Evolutionary conservation across 768 basidiomycete genomes (phyloP), one percentile per base, ranked within the genome.

Genomic region (Hebeloma cylindrosporum): DNA sequence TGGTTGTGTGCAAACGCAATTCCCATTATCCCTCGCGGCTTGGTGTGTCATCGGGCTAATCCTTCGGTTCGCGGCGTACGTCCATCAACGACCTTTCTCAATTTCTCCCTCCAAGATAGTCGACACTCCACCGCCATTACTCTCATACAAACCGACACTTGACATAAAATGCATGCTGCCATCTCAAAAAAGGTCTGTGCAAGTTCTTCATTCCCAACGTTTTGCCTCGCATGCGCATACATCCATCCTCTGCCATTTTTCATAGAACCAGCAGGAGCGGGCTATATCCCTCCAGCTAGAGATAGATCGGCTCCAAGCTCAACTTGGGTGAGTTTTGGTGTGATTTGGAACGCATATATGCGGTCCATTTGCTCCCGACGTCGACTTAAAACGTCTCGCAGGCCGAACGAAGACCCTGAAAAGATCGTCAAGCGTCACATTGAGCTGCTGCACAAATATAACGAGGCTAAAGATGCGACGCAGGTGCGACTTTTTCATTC

Each of bases 381-480:
- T 28, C 27, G 13, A 33, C 25, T 20, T 7, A 21, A 1, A n/a
- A 0, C 10, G 17, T 27, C 25, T 13, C 48, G 22, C 40, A 76
- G 75, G 25, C 62, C 60, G 41, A 43, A 61, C 32, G 71, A 73
- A 46, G 75, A 82, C 39, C 75, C 83, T 0, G 77, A 82, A 31
- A 66, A 65, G 37, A 77, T 85, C 6, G 78, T 85, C 17, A 79
- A 81, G 48, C 65, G 69, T 10, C 85, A 89, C 54, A 89, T 89
- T 61, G 77, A 76, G 52, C 68, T 87, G 3, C 67, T 89, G 26
- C 88, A 90, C 60, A 70, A 67, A 27, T 91, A 89, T 50, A 90
- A 90, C 48, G 88, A 90, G 60, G 78, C 85, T 7, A 90, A 90
- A 58, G 88, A 91, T 60, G 88, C 87, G 3, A 74, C 85, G 0